Base-by-base conservation (phyloP, 306 rosid species). In the Hippophae gyantsensis region DNA sequence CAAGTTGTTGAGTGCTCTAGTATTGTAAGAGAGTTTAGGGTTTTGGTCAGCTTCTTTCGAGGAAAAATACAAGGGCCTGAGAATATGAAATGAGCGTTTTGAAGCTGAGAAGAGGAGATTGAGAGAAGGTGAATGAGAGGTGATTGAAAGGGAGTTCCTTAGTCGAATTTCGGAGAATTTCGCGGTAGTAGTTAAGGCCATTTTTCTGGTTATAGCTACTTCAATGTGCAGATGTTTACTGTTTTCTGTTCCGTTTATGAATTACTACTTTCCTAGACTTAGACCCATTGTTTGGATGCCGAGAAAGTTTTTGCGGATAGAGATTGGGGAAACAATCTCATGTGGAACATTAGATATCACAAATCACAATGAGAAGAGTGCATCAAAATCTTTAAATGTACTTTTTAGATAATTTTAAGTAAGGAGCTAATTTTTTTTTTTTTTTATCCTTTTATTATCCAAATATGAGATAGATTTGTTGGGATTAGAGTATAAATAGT, bases 151-250 rank as follows among this genome's bases (percentile, higher is more conserved):
- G 54, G 97, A 75, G 66, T 62, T 66, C 26, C 66, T 76, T 51
- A 82, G 67, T 54, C 78, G 80, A 10, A 85, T 54, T 57, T 84
- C 89, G 14, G 94, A 66, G 7, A 85, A 47, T 68, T 69, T 85
- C 23, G 70, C 71, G 44, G 76, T 74, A 3, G 71, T 59, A 43
- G 38, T 32, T 32, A 74, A 70, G 5, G 83, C 86, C 96, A 84
- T 86, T 58, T 52, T 5, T 54, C 6, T 26, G 50, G 26, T n/a
- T 13, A 0, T 12, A 49, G 53, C 7, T 49, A 3, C 5, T 8
- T 5, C 10, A 9, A 13, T 6, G 6, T 23, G 7, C n/a, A 6
- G 14, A 5, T 3, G 5, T 7, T 12, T 49, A 13, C 13, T 12
- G 53, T 10, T 10, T 43, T 11, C 11, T 55, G 9, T 52, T 18